phyloP scores from a whole-genome alignment of 345 rosid genomes.

The Gossypium australe region DNA sequence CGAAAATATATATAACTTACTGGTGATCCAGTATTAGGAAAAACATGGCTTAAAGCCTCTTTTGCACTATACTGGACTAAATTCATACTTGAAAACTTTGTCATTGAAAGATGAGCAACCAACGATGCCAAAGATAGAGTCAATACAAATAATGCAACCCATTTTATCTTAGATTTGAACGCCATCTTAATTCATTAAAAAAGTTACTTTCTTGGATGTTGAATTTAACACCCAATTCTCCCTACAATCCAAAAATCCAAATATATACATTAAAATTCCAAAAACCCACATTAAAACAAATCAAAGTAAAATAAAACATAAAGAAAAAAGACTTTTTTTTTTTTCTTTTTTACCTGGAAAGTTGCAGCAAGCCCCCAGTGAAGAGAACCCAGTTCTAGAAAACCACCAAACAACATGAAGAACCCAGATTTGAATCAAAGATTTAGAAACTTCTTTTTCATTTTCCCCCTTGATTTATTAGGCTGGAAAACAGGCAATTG shows the following conservation, averaged over 20 bases:
- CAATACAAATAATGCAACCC: conserved; percentile 72
- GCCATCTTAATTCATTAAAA: conserved; percentile 50
- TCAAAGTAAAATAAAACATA: neutral
- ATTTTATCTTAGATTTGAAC: conserved; percentile 81
- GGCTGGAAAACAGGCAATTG: neutral
- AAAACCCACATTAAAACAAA: neutral
- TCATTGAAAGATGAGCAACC: conserved; percentile 70
- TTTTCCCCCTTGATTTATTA: conserved; percentile 5
- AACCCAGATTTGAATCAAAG: neutral
- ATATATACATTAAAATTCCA: neutral
- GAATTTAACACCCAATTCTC: conserved; percentile 13
- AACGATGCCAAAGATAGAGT: conserved; percentile 72
- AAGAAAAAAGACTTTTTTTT: neutral
- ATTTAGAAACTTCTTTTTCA: neutral
- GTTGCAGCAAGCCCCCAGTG: conserved; percentile 6
- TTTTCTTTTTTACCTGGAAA: neutral
- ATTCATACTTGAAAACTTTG: conserved; percentile 60
- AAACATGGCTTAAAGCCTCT: conserved; percentile 45
- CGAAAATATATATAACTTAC: conserved; percentile 19
- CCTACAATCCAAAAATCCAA: neutral
- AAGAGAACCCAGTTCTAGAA: neutral
- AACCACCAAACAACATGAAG: neutral
- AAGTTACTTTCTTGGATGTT: neutral
- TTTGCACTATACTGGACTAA: conserved; percentile 46
- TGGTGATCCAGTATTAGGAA: conserved; percentile 42